These are phyloP conservation scores for Afroboletus lepidellus DNA, from an alignment of 1,284 basidiomycete genomes.

Conservation along the genomic window DNA sequence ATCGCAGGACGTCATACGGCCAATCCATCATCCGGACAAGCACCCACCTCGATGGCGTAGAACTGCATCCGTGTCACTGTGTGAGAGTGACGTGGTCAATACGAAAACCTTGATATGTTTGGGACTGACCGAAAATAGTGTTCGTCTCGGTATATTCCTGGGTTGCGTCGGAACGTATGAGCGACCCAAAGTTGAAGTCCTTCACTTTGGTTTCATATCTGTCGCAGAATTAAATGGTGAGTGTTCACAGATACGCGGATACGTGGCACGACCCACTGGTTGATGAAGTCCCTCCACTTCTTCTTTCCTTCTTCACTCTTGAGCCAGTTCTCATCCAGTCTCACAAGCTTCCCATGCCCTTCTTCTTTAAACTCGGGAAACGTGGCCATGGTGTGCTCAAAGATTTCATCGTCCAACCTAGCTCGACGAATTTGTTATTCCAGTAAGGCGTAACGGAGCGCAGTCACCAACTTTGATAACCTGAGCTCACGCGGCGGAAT, in stretches of 20 bases:
- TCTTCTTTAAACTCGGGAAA: constrained; percentile 83
- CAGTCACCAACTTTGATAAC: constrained; percentile 71
- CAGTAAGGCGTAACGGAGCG: not conserved
- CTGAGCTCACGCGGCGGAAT: constrained; percentile 75
- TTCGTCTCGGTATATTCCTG: constrained; percentile 91
- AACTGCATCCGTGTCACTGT: constrained; percentile 84
- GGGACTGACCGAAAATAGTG: constrained; percentile 82
- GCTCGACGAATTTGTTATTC: constrained; percentile 19
- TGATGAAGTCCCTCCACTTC: constrained; percentile 90
- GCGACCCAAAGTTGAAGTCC: constrained; percentile 96
- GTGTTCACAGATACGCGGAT: constrained; percentile 4
- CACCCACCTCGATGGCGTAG: constrained; percentile 82
- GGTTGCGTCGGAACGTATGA: constrained; percentile 81
- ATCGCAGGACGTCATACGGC: constrained; percentile 1
- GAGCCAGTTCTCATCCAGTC: constrained; percentile 92
- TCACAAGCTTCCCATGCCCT: constrained; percentile 65
- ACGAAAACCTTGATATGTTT: not conserved
- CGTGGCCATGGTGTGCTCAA: constrained; percentile 66
- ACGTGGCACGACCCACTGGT: constrained; percentile 53
- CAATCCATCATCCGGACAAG: constrained; percentile 3
- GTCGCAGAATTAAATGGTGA: constrained; percentile 7
- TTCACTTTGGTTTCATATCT: constrained; percentile 86
- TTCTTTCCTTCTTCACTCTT: constrained; percentile 91
- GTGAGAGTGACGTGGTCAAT: constrained; percentile 3
- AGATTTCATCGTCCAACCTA: constrained; percentile 92